Percentiles rank a stretch among this genome's conserved stretches.
Conservation (phyloP, 257 asterid species). For the Plantago major region DNA sequence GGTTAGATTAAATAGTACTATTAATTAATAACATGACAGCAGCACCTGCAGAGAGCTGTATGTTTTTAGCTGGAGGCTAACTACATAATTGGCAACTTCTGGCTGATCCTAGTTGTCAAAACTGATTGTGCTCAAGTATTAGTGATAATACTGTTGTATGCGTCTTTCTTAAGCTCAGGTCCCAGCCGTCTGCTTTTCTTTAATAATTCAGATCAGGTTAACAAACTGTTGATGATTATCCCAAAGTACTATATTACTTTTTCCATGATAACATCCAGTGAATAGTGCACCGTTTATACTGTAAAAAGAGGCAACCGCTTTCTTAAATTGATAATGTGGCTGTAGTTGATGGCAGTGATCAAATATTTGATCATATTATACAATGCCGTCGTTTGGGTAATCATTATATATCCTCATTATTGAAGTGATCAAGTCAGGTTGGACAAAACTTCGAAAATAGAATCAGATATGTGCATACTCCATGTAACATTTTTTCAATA, state of each 20-base stretch:
- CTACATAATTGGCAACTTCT: background rate
- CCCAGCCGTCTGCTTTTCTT: background rate
- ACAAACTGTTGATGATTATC: background rate
- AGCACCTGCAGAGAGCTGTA: no score
- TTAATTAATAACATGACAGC: background rate
- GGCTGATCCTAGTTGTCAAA: background rate
- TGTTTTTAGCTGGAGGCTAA: background rate
- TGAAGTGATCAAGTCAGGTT: background rate
- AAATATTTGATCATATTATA: background rate
- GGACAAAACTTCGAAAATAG: background rate
- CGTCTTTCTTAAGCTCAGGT: no score
- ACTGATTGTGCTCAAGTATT: background rate
- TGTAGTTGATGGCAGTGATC: no score
- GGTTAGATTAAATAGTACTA: background rate
- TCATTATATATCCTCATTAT: background rate
- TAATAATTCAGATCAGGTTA: background rate
- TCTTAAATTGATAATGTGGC: no score
- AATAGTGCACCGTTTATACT: background rate
- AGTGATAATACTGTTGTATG: background rate
- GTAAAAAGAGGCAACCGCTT: no score
- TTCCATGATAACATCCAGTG: background rate
- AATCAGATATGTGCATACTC: background rate
- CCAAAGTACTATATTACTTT: constrained; percentile 1
- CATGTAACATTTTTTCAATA: background rate
- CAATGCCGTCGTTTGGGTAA: background rate